Percentiles rank a stretch among this genome's conserved stretches.
Conservation (phyloP, 1,284 basidiomycete genomes). For the Marasmius sp. region DNA sequence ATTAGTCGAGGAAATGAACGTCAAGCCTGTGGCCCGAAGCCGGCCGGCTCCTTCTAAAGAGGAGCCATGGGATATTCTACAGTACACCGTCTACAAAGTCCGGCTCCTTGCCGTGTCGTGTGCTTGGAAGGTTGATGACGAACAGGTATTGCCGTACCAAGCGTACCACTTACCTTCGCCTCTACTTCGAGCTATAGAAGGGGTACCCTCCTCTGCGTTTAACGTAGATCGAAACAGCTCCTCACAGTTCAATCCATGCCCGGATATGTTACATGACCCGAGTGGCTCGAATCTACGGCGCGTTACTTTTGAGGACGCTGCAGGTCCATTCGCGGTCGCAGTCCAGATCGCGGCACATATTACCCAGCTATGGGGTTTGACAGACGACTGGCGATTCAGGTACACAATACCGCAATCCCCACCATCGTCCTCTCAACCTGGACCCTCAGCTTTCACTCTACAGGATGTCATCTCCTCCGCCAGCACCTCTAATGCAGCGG, state of each 20-base stretch:
- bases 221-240: constrained; percentile 41
- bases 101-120: constrained; percentile 59
- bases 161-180: constrained; percentile 53
- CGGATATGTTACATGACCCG: constrained; percentile 15
- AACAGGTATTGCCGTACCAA: constrained; percentile 68
- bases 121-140: constrained; percentile 46
- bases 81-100: constrained; percentile 60
- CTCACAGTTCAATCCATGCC: constrained; percentile 51
- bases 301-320: constrained; percentile 41
- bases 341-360: constrained; percentile 64
- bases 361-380: constrained; percentile 62
- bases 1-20: constrained; percentile 56
- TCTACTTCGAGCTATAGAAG: constrained; percentile 48
- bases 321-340: constrained; percentile 63
- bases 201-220: constrained; percentile 44
- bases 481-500: constrained; percentile 33
- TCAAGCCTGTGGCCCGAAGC: constrained; percentile 33
- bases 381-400: constrained; percentile 69
- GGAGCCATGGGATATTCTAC: constrained; percentile 51
- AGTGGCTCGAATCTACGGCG: constrained; percentile 1
- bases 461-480: constrained; percentile 33
- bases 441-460: constrained; percentile 22
- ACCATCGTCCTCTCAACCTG: constrained; percentile 21
- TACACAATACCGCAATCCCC: constrained; percentile 32
- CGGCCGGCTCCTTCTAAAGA: not conserved